Conservation (phyloP, 2,329 filamentous ascomycete species). For the Xylariaceae sp. region DNA sequence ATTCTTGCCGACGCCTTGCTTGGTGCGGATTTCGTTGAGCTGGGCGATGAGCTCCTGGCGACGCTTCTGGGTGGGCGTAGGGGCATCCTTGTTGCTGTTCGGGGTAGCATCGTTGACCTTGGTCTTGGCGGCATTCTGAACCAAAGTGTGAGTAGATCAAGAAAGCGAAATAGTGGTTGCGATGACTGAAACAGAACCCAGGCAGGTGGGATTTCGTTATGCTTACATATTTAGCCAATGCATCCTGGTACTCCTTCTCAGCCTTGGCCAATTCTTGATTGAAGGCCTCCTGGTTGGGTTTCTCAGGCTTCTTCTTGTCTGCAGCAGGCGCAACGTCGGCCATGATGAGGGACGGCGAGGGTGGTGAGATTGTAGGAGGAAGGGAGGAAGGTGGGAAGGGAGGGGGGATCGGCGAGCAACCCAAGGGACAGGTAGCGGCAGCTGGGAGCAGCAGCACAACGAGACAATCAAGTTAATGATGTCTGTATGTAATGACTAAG, state of each 20-base stretch:
- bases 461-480: slow-evolving; percentile 13
- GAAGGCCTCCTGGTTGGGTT: slow-evolving; percentile 83
- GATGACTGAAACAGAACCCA: not conserved
- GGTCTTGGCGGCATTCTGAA: slow-evolving; percentile 77
- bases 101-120: slow-evolving; percentile 84
- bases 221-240: slow-evolving; percentile 58
- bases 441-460: not conserved
- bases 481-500: not conserved
- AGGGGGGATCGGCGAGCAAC: not conserved
- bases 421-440: not conserved
- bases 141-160: slow-evolving; percentile 13
- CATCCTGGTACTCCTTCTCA: slow-evolving; percentile 80
- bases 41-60: slow-evolving; percentile 82
- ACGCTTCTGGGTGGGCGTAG: slow-evolving; percentile 75
- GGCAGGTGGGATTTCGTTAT: not conserved
- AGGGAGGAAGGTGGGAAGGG: slow-evolving; percentile 2
- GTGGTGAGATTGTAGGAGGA: not conserved
- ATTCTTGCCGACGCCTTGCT: slow-evolving; percentile 85
- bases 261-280: slow-evolving; percentile 75
- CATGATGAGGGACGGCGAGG: slow-evolving; percentile 37
- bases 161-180: not conserved
- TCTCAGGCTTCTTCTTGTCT: slow-evolving; percentile 64
- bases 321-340: slow-evolving; percentile 49
- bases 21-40: slow-evolving; percentile 77
- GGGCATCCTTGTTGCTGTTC: slow-evolving; percentile 71